These are phyloP conservation scores for Ceratocystis destructans DNA, from an alignment of 2,329 filamentous ascomycete genomes.

Conservation along the genomic window DNA sequence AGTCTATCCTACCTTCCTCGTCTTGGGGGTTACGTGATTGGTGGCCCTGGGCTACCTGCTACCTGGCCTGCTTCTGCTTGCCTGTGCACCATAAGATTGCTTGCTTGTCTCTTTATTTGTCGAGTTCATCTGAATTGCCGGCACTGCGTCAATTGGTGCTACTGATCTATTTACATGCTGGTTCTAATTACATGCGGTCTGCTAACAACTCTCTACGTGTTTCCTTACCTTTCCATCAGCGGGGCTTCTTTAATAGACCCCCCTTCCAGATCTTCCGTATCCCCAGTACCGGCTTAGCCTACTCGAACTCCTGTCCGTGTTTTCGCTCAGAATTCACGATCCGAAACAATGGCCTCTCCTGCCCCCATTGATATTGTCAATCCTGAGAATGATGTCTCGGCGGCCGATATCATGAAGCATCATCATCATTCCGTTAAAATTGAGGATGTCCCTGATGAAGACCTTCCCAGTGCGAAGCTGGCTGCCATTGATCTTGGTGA, in stretches of 20 bases:
- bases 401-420: conserved; percentile 35
- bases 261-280: conserved; percentile 10
- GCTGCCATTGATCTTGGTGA: conserved; percentile 61
- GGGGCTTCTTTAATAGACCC: conserved; percentile 15
- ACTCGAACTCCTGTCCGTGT: conserved; percentile 18
- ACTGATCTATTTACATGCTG: too few species aligned
- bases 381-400: conserved; percentile 28
- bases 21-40: not conserved
- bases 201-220: too few species aligned
- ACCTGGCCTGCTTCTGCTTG: not conserved
- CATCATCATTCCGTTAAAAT: conserved; percentile 38
- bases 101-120: not conserved
- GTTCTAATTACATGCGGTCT: too few species aligned
- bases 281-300: conserved; percentile 16
- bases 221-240: not conserved
- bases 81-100: not conserved
- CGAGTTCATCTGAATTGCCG: too few species aligned
- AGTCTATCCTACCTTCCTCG: not conserved
- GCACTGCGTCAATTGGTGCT: too few species aligned
- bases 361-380: conserved; percentile 65
- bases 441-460: conserved; percentile 57
- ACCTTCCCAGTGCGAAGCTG: conserved; percentile 33
- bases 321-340: conserved; percentile 17
- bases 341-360: conserved; percentile 38
- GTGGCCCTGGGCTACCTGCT: not conserved